These are phyloP conservation scores for Coniferiporia weirii DNA, from an alignment of 1,284 basidiomycete genomes.

Conservation along the genomic window DNA sequence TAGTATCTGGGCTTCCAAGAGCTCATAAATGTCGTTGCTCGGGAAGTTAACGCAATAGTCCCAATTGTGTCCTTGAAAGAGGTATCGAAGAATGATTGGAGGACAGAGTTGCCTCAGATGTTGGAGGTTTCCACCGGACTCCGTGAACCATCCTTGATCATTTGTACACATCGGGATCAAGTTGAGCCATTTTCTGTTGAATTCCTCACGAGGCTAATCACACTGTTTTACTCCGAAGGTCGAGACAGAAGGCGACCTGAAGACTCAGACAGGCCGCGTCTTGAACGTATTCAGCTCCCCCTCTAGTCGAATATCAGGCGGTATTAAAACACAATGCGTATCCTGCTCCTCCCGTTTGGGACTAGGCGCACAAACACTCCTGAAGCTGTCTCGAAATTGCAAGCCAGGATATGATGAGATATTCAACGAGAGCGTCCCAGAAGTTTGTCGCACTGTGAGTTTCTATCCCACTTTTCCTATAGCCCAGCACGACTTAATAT, in stretches of 20 bases:
- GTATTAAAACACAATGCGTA: neutral
- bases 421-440: neutral
- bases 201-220: neutral
- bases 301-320: neutral
- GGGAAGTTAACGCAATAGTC: neutral
- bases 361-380: neutral
- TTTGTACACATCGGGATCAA: neutral
- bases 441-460: neutral
- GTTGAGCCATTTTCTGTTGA: neutral
- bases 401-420: neutral
- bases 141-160: neutral
- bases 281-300: neutral
- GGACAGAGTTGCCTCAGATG: neutral
- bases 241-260: neutral
- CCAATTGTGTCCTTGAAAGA: neutral
- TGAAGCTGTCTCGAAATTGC: neutral
- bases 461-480: neutral
- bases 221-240: neutral
- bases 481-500: neutral
- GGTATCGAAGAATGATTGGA: neutral
- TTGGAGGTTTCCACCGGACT: neutral
- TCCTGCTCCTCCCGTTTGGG: neutral
- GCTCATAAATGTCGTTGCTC: neutral
- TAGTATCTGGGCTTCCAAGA: neutral
- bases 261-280: neutral